phyloP scores from a whole-genome alignment of 768 basidiomycete genomes.

The Psilocybe cubensis region DNA sequence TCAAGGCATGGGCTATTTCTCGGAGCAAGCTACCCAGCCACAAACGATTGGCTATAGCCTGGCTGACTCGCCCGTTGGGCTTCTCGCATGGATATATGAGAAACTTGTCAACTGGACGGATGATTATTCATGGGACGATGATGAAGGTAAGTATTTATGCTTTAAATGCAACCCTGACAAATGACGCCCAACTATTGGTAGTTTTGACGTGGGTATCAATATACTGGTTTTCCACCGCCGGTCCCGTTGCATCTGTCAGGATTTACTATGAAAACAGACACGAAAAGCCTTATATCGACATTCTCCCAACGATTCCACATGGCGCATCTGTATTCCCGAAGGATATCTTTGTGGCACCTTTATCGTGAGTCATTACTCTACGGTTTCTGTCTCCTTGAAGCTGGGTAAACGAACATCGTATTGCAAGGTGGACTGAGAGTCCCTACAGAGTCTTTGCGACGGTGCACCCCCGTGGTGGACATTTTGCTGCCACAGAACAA shows the following conservation, averaged over 20 bases:
- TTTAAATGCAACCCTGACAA: not conserved
- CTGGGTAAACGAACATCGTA: not conserved
- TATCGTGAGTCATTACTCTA: conserved; percentile 28
- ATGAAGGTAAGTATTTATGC: conserved; percentile 41
- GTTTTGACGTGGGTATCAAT: conserved; percentile 61
- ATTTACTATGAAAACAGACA: conserved; percentile 58
- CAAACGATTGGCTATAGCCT: conserved; percentile 61
- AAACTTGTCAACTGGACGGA: conserved; percentile 54
- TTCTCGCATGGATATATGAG: conserved; percentile 59
- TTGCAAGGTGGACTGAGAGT: conserved; percentile 42
- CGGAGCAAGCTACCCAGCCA: conserved; percentile 47
- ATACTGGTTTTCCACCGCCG: conserved; percentile 60
- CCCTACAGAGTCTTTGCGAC: conserved; percentile 47
- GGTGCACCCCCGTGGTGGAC: conserved; percentile 53
- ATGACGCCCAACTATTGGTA: conserved; percentile 28
- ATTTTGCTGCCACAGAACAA: conserved; percentile 57
- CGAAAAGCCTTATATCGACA: conserved; percentile 13
- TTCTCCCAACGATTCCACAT: conserved; percentile 38
- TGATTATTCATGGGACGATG: conserved; percentile 58
- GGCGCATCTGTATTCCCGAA: conserved; percentile 58
- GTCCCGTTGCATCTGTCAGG: conserved; percentile 58
- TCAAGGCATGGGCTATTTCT: conserved; percentile 40
- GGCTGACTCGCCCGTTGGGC: conserved; percentile 59
- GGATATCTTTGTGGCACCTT: conserved; percentile 39
- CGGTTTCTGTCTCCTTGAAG: not conserved